Evolutionary conservation across 257 asterid genomes (phyloP), one percentile per base, ranked within the genome.

Genomic region (Salvia splendens): DNA sequence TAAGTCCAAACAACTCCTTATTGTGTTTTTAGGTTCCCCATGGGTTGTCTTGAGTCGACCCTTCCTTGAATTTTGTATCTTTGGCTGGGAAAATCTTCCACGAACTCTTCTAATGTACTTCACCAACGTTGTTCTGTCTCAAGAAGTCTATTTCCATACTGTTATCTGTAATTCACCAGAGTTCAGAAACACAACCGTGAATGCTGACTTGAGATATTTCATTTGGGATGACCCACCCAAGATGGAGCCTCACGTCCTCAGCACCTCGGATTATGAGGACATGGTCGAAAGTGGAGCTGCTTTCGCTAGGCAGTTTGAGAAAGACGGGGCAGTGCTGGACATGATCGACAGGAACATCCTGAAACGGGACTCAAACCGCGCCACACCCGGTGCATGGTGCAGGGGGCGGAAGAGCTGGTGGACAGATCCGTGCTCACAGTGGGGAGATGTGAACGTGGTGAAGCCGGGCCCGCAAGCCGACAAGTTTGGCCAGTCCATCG

Each of bases 11-110:
- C 51, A 35, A 43, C 42, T 68, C 5, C 58, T 56, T 24, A 6
- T 56, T 42, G 40, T 42, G 36, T 76, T 71, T 80, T 64, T 83
- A 94, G 99, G 98, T 72, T 94, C 99, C 36, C 96, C 98, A 2
- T 94, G 99, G 99, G 95, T 84, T 40, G 73, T 87, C 65, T 79
- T 94, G 83, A 86, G 90, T 78, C 89, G 98, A 30, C 74, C 96
- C 60, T 94, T 94, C 73, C 88, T 94, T 8, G 96, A 94, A 75
- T 94, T 77, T 65, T 94, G 97, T 60, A 46, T 87, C 68, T 86
- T 91, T 30, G 98, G 98, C 20, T 91, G 98, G 99, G 96, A 94
- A 53, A 94, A 94, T 76, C 96, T 94, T 64, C 99, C 99, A 4
- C 80, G 99, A 54, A 88, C 96, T 46, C 88, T 94, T 56, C 79